phyloP scores from a whole-genome alignment of 2,329 filamentous ascomycete genomes.

The Colletotrichum falcatum region DNA sequence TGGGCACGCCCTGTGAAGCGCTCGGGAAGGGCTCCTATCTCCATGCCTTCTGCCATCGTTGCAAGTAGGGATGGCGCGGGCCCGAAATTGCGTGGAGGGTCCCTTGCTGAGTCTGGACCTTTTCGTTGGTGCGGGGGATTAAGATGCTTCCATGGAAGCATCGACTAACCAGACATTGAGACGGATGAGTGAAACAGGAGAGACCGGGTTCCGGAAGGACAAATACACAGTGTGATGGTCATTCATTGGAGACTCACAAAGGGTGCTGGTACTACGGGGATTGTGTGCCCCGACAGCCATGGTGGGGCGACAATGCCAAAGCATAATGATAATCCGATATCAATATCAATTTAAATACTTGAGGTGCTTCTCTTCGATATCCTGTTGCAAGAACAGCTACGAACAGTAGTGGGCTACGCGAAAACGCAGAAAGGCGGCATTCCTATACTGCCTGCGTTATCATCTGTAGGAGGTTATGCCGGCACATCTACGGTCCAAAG shows the following conservation, averaged over 20 bases:
- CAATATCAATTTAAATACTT: neutral
- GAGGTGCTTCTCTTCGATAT: too few relatives aligned
- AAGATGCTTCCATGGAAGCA: constrained; percentile 20
- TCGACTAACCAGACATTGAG: constrained; percentile 43
- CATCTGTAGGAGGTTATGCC: neutral
- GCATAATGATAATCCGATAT: neutral
- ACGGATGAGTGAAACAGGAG: neutral
- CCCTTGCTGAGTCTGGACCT: constrained; percentile 42
- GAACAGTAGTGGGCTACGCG: neutral
- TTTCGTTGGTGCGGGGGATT: constrained; percentile 42
- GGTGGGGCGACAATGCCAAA: neutral
- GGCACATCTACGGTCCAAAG: too few relatives aligned
- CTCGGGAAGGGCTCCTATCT: constrained; percentile 34
- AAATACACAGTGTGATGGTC: neutral
- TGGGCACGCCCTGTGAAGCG: constrained; percentile 48
- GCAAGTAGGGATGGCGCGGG: neutral
- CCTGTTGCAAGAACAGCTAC: neutral
- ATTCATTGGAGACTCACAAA: neutral
- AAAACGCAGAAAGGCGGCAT: too few relatives aligned
- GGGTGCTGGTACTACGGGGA: neutral
- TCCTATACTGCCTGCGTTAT: neutral
- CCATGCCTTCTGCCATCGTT: neutral
- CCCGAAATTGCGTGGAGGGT: constrained; percentile 41
- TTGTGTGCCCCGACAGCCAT: too few relatives aligned
- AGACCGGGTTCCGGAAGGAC: too few relatives aligned